A percentile compares a stretch with the other conserved stretches of the same genome.
phyloP scores from a whole-genome alignment of 306 rosid genomes.

The Acacia melanoxylon region DNA sequence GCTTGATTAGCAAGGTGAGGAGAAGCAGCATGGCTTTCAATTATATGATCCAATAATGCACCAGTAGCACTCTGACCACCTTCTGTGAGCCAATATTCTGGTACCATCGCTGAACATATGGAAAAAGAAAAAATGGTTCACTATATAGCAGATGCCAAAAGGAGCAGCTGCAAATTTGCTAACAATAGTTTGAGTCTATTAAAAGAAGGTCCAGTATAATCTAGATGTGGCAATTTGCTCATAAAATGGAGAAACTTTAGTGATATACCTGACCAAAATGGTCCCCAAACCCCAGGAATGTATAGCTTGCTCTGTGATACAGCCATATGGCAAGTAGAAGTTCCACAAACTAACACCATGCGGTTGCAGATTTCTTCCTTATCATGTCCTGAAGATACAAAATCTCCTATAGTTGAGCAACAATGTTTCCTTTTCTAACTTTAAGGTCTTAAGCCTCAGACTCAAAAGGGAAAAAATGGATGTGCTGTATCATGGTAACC shows the following conservation, averaged over 20 bases:
- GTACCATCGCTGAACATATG: conserved; percentile 78
- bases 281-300: conserved; percentile 99
- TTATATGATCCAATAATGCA: conserved; percentile 88
- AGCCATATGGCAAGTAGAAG: conserved; percentile 98
- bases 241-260: conserved; percentile 26
- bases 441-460: not conserved
- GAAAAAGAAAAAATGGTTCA: conserved; percentile 31
- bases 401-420: conserved; percentile 30
- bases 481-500: conserved; percentile 46
- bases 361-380: conserved; percentile 70
- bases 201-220: conserved; percentile 1
- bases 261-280: conserved; percentile 91
- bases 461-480: not conserved
- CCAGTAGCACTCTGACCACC: conserved; percentile 99
- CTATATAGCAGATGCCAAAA: conserved; percentile 27
- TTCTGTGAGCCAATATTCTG: conserved; percentile 96
- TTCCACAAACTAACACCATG: conserved; percentile 92
- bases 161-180: conserved; percentile 16
- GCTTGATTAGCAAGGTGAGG: conserved; percentile 78
- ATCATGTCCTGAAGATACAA: conserved; percentile 50
- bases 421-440: conserved; percentile 14
- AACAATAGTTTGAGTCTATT: conserved; percentile 12
- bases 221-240: conserved; percentile 14
- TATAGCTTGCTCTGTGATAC: conserved; percentile 78
- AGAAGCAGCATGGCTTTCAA: conserved; percentile 81